Evolutionary conservation across 345 rosid species (phyloP).

Genomic region (Eucalyptus pumila): DNA sequence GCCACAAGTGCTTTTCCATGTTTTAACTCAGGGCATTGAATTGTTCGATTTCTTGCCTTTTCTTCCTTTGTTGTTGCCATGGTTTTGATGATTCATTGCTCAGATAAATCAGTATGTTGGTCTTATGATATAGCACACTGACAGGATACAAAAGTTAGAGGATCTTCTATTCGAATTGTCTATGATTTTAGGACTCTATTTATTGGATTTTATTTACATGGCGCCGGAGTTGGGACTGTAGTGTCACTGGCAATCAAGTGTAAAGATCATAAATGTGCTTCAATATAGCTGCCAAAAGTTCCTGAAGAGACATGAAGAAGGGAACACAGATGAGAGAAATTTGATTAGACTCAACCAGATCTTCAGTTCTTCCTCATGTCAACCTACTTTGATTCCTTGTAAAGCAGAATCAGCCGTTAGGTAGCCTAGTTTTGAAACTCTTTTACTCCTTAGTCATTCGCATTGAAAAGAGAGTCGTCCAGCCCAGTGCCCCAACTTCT

Average conservation of each 20-base stretch:
- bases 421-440: neutral
- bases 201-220: neutral
- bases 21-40: neutral
- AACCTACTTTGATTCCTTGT: neutral
- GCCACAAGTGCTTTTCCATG: neutral
- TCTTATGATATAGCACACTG: neutral
- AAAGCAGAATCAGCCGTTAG: neutral
- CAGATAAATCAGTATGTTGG: neutral
- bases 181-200: neutral
- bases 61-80: neutral
- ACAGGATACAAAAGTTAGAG: neutral
- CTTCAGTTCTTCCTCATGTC: neutral
- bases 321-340: neutral
- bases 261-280: neutral
- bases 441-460: neutral
- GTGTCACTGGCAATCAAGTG: neutral
- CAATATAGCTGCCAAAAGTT: neutral
- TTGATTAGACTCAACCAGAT: neutral
- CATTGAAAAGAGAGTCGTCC: neutral
- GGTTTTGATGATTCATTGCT: neutral
- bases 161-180: neutral
- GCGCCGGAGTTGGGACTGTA: neutral
- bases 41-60: neutral
- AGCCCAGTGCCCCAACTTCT: neutral
- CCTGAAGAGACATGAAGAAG: neutral